Percentiles rank a stretch among this genome's conserved stretches.
phyloP scores from a whole-genome alignment of 2,329 filamentous ascomycete genomes.

The Trichoderma sp. region DNA sequence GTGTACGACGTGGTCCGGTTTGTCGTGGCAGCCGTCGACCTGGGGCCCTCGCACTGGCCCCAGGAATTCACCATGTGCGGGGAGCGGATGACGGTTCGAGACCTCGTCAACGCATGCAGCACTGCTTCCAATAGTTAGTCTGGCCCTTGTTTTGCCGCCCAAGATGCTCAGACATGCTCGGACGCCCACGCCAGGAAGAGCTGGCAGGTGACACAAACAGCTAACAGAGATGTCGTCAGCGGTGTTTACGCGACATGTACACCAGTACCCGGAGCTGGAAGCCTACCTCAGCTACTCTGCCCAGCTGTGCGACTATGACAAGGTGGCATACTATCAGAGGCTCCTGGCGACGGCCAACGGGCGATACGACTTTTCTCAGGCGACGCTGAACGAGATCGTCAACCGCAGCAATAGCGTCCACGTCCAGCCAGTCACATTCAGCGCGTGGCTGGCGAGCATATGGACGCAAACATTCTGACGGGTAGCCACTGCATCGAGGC shows the following conservation, averaged over 20 bases:
- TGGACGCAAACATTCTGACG: constrained; percentile 30
- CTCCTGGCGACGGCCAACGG: constrained; percentile 69
- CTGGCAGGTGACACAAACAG: constrained; percentile 19
- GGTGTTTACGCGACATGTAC: constrained; percentile 43
- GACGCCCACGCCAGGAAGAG: constrained; percentile 1
- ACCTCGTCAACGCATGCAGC: constrained; percentile 57
- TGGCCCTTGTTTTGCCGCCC: constrained; percentile 25
- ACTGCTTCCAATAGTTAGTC: constrained; percentile 53
- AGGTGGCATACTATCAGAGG: constrained; percentile 59
- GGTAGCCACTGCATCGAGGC: constrained; percentile 1
- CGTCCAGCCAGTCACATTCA: constrained; percentile 54
- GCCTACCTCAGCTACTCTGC: constrained; percentile 47
- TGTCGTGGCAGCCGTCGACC: constrained; percentile 67
- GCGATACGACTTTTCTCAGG: constrained; percentile 63
- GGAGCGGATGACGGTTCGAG: constrained; percentile 62
- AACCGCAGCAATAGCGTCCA: constrained; percentile 42
- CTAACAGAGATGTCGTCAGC: constrained; percentile 37
- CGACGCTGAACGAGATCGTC: constrained; percentile 61
- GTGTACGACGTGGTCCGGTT: constrained; percentile 71
- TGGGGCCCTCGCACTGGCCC: constrained; percentile 65
- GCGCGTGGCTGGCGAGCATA: constrained; percentile 53
- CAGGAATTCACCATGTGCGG: constrained; percentile 69
- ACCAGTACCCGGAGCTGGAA: constrained; percentile 47
- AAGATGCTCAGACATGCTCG: neutral
- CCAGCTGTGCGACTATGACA: constrained; percentile 51